phyloP scores from a whole-genome alignment of 257 asterid species.

The Solanum sparsipilum region DNA sequence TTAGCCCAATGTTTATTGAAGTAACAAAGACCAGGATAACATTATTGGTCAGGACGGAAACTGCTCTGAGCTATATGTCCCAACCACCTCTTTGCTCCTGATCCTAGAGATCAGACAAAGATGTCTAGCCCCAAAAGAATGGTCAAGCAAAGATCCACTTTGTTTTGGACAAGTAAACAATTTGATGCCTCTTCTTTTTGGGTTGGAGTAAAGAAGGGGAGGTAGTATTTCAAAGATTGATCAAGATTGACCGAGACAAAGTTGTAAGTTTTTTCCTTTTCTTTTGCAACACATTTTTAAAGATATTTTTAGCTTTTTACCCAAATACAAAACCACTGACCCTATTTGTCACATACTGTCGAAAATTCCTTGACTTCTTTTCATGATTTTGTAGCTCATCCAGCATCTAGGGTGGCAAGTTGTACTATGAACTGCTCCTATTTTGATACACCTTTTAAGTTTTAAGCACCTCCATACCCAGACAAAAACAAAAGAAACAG shows the following conservation, averaged over 20 bases:
- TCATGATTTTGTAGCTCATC: background rate
- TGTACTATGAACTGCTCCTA: background rate
- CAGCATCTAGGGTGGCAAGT: background rate
- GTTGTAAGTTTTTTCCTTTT: background rate
- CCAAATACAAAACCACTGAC: background rate
- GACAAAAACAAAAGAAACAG: background rate
- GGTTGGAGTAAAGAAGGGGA: background rate
- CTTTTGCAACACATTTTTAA: background rate
- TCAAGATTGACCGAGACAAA: background rate
- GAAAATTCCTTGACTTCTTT: background rate
- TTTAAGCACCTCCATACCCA: background rate
- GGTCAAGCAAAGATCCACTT: background rate
- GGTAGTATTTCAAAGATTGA: background rate
- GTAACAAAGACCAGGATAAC: background rate
- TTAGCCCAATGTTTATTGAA: background rate
- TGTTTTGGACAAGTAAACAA: background rate
- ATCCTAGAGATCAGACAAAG: background rate
- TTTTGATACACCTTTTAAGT: background rate
- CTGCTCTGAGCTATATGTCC: background rate
- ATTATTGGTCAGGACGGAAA: background rate
- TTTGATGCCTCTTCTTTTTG: background rate
- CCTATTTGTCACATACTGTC: background rate
- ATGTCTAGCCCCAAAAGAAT: background rate
- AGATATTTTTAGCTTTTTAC: background rate
- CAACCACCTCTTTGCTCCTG: background rate